Conservation (phyloP, 495 filamentous ascomycete species). For the Lasiosphaeria ovina region DNA sequence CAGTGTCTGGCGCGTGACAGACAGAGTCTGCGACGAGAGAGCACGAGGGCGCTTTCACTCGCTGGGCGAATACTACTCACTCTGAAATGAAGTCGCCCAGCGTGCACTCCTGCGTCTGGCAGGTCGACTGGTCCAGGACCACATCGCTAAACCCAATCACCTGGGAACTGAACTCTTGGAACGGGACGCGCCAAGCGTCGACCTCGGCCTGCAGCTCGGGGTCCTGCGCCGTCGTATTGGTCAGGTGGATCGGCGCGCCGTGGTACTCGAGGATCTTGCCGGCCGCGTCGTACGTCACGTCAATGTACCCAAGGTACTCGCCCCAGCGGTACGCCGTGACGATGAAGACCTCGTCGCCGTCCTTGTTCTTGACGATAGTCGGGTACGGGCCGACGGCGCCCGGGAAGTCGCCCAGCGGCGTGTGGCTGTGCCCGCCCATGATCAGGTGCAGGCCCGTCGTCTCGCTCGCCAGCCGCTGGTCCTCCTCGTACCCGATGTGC, state of each 20-base stretch:
- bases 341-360: slow-evolving; percentile 61
- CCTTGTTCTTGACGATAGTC: slow-evolving; percentile 53
- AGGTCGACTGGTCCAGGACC: slow-evolving; percentile 51
- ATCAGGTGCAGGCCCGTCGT: slow-evolving; percentile 55
- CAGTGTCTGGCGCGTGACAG: background rate
- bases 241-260: slow-evolving; percentile 56
- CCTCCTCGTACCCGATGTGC: slow-evolving; percentile 58
- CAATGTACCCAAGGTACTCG: slow-evolving; percentile 59
- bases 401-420: slow-evolving; percentile 50
- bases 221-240: slow-evolving; percentile 53
- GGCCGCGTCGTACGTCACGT: slow-evolving; percentile 50
- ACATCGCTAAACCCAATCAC: slow-evolving; percentile 46
- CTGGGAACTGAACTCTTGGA: slow-evolving; percentile 48
- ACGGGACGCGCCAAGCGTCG: slow-evolving; percentile 50
- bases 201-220: slow-evolving; percentile 49
- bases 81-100: slow-evolving; percentile 52
- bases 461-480: slow-evolving; percentile 50
- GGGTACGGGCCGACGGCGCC: slow-evolving; percentile 54
- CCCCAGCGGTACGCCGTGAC: slow-evolving; percentile 60
- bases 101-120: slow-evolving; percentile 50
- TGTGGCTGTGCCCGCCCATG: slow-evolving; percentile 60
- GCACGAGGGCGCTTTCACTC: background rate
- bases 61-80: slow-evolving; percentile 23
- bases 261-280: slow-evolving; percentile 55
- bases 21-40: background rate